Evolutionary conservation across 108 stramenopile genomes (phyloP).

Genomic region (Stephanodiscus minutulus): DNA sequence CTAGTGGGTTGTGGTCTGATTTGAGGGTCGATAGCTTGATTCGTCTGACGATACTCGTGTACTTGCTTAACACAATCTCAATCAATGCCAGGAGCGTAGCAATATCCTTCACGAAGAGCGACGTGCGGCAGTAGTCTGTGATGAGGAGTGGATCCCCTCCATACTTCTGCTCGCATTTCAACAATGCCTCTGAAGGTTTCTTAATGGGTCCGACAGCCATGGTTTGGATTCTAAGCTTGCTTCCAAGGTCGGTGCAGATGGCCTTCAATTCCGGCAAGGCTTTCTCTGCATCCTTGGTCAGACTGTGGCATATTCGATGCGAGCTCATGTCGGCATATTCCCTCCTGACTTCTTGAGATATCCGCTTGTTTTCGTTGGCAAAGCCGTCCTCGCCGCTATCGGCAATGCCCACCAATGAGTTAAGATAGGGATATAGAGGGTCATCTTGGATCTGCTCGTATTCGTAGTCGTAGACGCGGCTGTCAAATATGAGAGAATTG

Average conservation of each 20-base stretch:
- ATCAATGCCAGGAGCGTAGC: conserved; percentile 43
- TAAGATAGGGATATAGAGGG: conserved; percentile 46
- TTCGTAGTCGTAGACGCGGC: conserved; percentile 42
- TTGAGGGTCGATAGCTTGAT: conserved; percentile 44
- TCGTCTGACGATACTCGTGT: conserved; percentile 18
- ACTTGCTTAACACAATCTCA: conserved; percentile 41
- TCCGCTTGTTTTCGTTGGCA: conserved; percentile 16
- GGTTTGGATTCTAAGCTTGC: conserved; percentile 28
- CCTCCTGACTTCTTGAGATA: conserved; percentile 18
- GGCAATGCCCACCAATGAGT: conserved; percentile 41
- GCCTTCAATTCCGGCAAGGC: conserved; percentile 34
- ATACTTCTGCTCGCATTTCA: conserved; percentile 42
- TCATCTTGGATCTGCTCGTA: conserved; percentile 36
- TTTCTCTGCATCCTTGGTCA: conserved; percentile 29
- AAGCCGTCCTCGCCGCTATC: conserved; percentile 36
- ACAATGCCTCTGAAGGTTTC: conserved; percentile 29
- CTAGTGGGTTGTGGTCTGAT: conserved; percentile 21
- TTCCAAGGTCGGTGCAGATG: conserved; percentile 32
- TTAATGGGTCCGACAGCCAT: conserved; percentile 45
- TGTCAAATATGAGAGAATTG: conserved; percentile 33
- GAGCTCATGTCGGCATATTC: conserved; percentile 36
- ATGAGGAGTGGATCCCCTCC: conserved; percentile 46
- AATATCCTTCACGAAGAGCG: conserved; percentile 41
- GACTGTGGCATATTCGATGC: conserved; percentile 32
- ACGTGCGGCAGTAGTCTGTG: conserved; percentile 41